A percentile compares a stretch with the other conserved stretches of the same genome.
Conservation (phyloP, 768 basidiomycete species). For the Lactarius indigo region DNA sequence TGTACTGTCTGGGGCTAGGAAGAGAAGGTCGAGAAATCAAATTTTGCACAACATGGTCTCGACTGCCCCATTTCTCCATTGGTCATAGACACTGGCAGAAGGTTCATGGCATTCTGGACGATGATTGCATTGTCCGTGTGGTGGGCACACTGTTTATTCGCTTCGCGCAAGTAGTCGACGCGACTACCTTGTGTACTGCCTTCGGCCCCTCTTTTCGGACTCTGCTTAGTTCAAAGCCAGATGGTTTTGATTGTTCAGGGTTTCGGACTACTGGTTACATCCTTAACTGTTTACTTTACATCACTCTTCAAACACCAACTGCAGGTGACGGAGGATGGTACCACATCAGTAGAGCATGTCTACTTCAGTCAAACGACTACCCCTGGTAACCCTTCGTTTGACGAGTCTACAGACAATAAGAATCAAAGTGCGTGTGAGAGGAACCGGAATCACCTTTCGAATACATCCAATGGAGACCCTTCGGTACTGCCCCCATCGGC, state of each 20-base stretch:
- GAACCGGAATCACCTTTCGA: constrained; percentile 20
- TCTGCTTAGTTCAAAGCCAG: too few species aligned
- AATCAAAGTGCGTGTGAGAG: neutral
- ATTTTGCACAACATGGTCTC: neutral
- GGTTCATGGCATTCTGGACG: neutral
- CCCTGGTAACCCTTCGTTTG: constrained; percentile 1
- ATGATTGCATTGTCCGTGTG: neutral
- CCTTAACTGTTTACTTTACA: neutral
- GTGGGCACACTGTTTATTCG: neutral
- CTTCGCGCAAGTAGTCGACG: neutral
- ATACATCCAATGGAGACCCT: constrained; percentile 20
- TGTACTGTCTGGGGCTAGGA: too few species aligned
- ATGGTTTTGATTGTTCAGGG: too few species aligned
- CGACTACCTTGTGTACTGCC: neutral
- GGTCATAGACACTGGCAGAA: too few species aligned
- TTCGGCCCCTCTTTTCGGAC: too few species aligned
- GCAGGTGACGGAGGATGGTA: neutral
- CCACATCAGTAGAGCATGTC: constrained; percentile 5
- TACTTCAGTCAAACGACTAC: neutral
- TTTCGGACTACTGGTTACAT: neutral
- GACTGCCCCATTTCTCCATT: neutral
- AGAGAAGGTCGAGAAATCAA: neutral
- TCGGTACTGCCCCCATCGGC: neutral
- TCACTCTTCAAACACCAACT: neutral
- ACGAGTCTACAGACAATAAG: constrained; percentile 16